phyloP scores from a whole-genome alignment of 106 monocot species.

The Apostasia ramifera region DNA sequence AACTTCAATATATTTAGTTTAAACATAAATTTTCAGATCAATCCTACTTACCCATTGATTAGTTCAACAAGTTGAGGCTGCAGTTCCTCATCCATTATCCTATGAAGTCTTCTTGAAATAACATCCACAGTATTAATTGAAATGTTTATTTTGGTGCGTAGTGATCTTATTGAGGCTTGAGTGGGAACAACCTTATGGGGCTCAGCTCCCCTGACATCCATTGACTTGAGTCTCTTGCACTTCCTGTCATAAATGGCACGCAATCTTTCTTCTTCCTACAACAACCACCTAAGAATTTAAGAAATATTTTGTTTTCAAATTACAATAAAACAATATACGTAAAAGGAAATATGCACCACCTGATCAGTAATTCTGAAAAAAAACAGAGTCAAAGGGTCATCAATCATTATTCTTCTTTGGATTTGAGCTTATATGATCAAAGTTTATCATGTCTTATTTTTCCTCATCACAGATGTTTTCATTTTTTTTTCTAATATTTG shows the following conservation, averaged over 20 bases:
- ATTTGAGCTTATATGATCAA: no score
- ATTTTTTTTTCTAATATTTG: no score
- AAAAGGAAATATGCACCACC: no score
- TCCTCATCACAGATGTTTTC: no score
- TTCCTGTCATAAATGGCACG: constrained; percentile 57
- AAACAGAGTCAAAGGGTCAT: no score
- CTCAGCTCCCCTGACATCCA: constrained; percentile 66
- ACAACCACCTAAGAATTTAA: constrained; percentile 61
- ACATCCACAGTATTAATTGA: constrained; percentile 52
- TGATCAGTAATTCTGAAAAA: no score
- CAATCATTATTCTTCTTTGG: no score
- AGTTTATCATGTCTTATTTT: no score
- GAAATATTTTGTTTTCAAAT: constrained; percentile 16
- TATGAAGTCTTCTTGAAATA: constrained; percentile 65
- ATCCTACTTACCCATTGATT: constrained; percentile 45
- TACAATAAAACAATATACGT: background rate
- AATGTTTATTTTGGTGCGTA: constrained; percentile 44
- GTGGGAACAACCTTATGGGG: constrained; percentile 33
- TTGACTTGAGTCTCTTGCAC: constrained; percentile 33
- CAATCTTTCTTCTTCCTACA: constrained; percentile 85
- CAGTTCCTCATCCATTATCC: constrained; percentile 65
- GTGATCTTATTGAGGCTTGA: constrained; percentile 19
- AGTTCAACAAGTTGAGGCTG: constrained; percentile 66
- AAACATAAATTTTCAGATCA: no score
- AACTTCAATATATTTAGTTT: no score